Base-by-base conservation (phyloP, 768 basidiomycete genomes). In the Lentinus tigrinus region DNA sequence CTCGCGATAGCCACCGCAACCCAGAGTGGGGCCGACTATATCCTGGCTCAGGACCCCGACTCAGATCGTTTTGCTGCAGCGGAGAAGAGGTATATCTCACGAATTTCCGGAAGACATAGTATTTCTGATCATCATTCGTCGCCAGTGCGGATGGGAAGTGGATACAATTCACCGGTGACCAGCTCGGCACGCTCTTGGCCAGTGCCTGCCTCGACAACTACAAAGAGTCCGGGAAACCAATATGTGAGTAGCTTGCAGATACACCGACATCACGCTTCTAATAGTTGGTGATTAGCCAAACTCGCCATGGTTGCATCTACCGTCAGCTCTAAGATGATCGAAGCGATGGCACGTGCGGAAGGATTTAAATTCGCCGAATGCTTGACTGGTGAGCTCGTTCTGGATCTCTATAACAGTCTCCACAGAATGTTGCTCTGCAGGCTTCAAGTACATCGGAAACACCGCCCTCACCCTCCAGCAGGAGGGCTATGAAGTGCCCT, bases 381-480 rank as follows among this genome's bases (percentile, higher is more conserved):
- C 66, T 72, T 95, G 42, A 95, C 93, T 34, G 93, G 91, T 88
- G 49, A 14, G 62, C 34, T 52, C 28, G n/a, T 5, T n/a, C 47
- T 31, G 4, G 11, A 38, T 13, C 26, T 24, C 13, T 27, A 16
- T 27, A 31, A 16, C 5, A 11, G 23, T 19, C 13, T 53, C 63
- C 37, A n/a, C n/a, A n/a, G 57, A 63, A 6, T 21, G 51, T 31
- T 53, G 52, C 40, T 38, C 9, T 48, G 38, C 65, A 87, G 93
- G 93, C 2, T 95, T 95, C 74, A 95, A 95, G 72, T 93, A 83
- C 67, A 93, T 95, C 49, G 93, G 93, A 8, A 95, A 95, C 67
- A 87, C 85, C 9, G 90, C 88, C 3, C 72, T 92, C 36, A 73
- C 77, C 49, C 79, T 94, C 16, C 85, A 81, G 14, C 68, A 74